phyloP scores from a whole-genome alignment of 1,139 yeast genomes.

The Schizosaccharomyces versatilis region DNA sequence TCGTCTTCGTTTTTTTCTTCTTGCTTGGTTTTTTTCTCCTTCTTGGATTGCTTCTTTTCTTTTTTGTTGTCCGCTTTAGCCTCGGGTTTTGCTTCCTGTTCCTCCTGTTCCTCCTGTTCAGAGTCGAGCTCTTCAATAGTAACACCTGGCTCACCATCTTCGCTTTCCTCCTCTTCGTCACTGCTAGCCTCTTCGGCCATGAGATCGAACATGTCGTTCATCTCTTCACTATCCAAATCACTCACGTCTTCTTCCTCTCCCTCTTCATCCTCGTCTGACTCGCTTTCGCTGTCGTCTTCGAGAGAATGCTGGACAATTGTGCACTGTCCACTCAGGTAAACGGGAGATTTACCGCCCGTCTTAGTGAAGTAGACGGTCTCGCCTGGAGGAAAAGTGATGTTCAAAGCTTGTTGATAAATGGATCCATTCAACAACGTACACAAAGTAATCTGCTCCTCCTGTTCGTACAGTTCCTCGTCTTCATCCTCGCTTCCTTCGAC shows the following conservation, averaged over 20 bases:
- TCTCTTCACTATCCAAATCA: constrained; percentile 63
- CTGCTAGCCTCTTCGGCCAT: constrained; percentile 12
- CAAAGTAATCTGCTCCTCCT: constrained; percentile 34
- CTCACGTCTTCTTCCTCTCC: constrained; percentile 58
- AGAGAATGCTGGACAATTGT: constrained; percentile 27
- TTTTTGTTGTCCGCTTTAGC: constrained; percentile 28
- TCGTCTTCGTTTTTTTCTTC: background rate
- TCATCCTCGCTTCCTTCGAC: constrained; percentile 14
- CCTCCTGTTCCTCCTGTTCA: constrained; percentile 20
- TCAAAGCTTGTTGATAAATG: constrained; percentile 69
- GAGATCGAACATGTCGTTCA: constrained; percentile 14
- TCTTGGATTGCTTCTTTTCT: constrained; percentile 14
- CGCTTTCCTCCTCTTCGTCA: constrained; percentile 12
- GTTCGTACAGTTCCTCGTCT: constrained; percentile 16
- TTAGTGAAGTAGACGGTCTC: constrained; percentile 89
- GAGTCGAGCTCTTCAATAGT: constrained; percentile 26
- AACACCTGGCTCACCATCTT: constrained; percentile 1
- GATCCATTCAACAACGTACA: constrained; percentile 76
- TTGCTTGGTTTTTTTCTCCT: constrained; percentile 14
- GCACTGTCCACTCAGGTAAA: constrained; percentile 84
- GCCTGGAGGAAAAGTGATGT: constrained; percentile 73
- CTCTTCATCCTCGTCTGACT: constrained; percentile 16
- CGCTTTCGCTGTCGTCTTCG: constrained; percentile 37
- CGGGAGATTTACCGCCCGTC: constrained; percentile 75
- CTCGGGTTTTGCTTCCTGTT: constrained; percentile 15